phyloP scores from a whole-genome alignment of 2,329 filamentous ascomycete species.

The Ophiostoma ulmi region DNA sequence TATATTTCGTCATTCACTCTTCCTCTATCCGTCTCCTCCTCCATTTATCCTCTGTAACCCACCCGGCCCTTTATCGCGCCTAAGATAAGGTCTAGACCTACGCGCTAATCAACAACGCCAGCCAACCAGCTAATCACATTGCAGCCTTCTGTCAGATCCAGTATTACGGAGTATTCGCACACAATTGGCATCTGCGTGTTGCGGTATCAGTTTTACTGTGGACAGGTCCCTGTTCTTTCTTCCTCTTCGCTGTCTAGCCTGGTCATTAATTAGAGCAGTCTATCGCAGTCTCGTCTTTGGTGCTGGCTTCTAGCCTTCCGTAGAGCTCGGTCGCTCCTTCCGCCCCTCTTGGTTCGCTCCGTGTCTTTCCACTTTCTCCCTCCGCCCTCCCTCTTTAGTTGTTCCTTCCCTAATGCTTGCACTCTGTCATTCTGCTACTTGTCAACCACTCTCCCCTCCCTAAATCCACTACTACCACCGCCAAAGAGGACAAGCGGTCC shows the following conservation, averaged over 20 bases:
- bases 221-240: neutral
- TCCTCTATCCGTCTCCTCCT: neutral
- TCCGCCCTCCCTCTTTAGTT: neutral
- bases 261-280: no score
- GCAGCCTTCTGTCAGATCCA: conserved; percentile 14
- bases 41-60: neutral
- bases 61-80: conserved; percentile 17
- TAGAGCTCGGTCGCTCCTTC: conserved; percentile 10
- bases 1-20: neutral
- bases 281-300: neutral
- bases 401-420: neutral
- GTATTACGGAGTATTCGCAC: neutral
- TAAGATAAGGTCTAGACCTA: conserved; percentile 12
- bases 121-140: conserved; percentile 14
- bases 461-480: conserved; percentile 11
- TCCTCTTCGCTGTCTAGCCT: neutral
- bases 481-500: conserved; percentile 1
- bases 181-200: neutral
- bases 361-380: neutral
- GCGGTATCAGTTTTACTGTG: conserved; percentile 8
- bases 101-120: neutral
- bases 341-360: conserved; percentile 8
- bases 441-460: neutral
- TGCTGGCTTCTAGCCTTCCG: neutral
- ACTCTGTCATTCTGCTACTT: neutral